Base-by-base conservation (phyloP, 2,329 filamentous ascomycete species). In the Rachicladosporium sp. region DNA sequence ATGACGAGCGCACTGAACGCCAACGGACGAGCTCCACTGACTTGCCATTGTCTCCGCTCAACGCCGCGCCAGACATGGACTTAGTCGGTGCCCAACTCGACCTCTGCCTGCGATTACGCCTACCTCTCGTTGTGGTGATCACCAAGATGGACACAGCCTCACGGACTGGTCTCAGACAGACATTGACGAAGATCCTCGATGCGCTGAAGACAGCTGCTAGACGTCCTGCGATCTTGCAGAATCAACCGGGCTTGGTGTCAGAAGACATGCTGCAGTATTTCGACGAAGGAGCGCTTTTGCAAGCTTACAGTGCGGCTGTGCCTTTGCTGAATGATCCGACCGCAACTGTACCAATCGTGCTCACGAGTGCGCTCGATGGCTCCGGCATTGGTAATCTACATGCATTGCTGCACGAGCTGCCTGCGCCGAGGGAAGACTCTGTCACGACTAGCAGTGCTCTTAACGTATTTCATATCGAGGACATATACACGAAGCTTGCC, bases 101-200 rank as follows among this genome's bases (percentile, higher is more conserved):
- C 30, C 67, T 98, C 2, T 95, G 88, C 51, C 68, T 95, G 23
- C 83, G 85, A 48, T 66, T 96, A 11, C 72, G 79, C 12, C 69
- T 88, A 7, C 86, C 87, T 1, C 66, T 95, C 40, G 73, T 82
- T 6, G 73, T 98, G 8, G 72, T 89, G 15, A 81, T 98, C 43
- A 96, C 91, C 1, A 98, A 96, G 56, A 71, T 93, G 45, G 91
- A 98, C 50, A 61, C 93, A 33, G 86, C 87, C 10, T 88, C 80
- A 10, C 87, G 80, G 47, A 60, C 66, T 8, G 78, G 78, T 7
- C 59, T 96, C 6, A 76, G 78, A 41, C 73, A 74, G 37, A 86
- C 76, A 1, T 65, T 96, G 44, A 73, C 73, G 10, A 83, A 78
- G 50, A 66, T 94, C 2, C 66, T 96, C 27, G 81, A 85, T 1